Evolutionary conservation across 208 protist species (phyloP).

Genomic region (Crithidia acanthocephali): DNA sequence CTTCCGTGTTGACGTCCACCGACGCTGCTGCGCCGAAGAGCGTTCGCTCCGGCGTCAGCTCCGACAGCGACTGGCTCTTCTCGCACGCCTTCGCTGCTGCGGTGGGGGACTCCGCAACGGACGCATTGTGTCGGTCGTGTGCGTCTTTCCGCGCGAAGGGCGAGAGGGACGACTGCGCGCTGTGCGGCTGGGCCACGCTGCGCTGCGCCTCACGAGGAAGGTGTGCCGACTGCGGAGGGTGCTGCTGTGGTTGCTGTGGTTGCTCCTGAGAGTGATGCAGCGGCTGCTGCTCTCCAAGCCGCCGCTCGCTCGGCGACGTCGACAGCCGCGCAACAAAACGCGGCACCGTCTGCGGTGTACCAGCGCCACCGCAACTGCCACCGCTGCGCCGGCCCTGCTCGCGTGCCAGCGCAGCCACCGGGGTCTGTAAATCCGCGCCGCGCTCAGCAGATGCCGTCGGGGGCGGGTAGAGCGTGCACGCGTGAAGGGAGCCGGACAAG

Average conservation of each 20-base stretch:
- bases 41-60: constrained; percentile 15
- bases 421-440: constrained; percentile 1
- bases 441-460: background rate
- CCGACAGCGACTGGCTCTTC: constrained; percentile 6
- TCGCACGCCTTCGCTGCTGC: background rate
- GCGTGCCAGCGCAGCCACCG: background rate
- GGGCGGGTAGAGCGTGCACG: background rate
- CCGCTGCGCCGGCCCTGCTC: constrained; percentile 9
- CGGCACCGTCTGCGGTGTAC: constrained; percentile 29
- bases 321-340: constrained; percentile 42
- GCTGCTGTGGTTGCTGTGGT: background rate
- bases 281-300: constrained; percentile 16
- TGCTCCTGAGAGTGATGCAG: constrained; percentile 2
- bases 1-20: constrained; percentile 9
- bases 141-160: background rate
- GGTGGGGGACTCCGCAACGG: background rate
- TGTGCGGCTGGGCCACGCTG: background rate
- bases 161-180: background rate
- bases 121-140: background rate
- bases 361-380: background rate
- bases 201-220: background rate
- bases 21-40: constrained; percentile 11
- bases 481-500: background rate
- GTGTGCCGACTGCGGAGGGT: background rate
- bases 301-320: constrained; percentile 21